Evolutionary conservation across 371 early-diverging fungal species (phyloP).

Genomic region (Mucor saturninus): DNA sequence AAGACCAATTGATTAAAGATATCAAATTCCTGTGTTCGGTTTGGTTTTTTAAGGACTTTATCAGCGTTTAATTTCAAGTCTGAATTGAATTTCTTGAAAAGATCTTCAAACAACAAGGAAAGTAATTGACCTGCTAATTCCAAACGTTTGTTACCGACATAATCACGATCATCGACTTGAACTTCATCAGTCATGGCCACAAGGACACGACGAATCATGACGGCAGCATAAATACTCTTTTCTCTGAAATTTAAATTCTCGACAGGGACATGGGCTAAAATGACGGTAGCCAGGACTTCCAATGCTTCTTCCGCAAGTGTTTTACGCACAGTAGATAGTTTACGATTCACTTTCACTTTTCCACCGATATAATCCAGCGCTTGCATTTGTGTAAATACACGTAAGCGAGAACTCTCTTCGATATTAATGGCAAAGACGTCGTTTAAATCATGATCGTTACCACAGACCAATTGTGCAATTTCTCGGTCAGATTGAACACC

Average conservation of each 20-base stretch:
- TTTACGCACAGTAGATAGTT: conserved; percentile 58
- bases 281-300: conserved; percentile 89
- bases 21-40: conserved; percentile 96
- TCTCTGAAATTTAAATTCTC: conserved; percentile 88
- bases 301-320: conserved; percentile 90
- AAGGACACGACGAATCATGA: conserved; percentile 98
- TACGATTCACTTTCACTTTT: conserved; percentile 74
- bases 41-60: conserved; percentile 91
- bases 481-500: conserved; percentile 97
- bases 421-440: conserved; percentile 89
- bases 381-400: conserved; percentile 89
- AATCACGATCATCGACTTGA: conserved; percentile 98
- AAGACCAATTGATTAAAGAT: conserved; percentile 84
- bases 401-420: conserved; percentile 83
- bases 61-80: conserved; percentile 93
- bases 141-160: conserved; percentile 99
- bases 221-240: conserved; percentile 95
- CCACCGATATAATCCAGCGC: conserved; percentile 92
- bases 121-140: conserved; percentile 99
- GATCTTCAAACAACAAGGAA: conserved; percentile 98
- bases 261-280: conserved; percentile 97
- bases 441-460: conserved; percentile 81
- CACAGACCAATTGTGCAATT: conserved; percentile 94
- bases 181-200: conserved; percentile 84
- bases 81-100: conserved; percentile 97